Evolutionary conservation across 805 yeast species (phyloP).

Genomic region (Kurtzmaniella cleridarum): DNA sequence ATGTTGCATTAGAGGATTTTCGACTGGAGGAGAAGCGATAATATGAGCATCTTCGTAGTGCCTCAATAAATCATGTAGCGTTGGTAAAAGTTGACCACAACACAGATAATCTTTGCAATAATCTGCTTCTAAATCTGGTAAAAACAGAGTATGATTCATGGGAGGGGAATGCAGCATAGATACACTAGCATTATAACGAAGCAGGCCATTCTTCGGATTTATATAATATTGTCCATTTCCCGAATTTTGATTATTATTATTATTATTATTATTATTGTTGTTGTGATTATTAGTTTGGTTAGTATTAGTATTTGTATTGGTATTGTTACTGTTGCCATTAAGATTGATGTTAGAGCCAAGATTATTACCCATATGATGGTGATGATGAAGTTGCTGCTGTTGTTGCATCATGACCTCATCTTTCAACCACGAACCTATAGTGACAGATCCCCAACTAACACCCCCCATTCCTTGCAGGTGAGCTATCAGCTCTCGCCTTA

Average conservation of each 20-base stretch:
- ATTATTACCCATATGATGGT: slow-evolving; percentile 1
- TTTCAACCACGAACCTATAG: slow-evolving; percentile 92
- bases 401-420: slow-evolving; percentile 74
- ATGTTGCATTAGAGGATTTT: slow-evolving; percentile 25
- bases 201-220: slow-evolving; percentile 6
- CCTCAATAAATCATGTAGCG: slow-evolving; percentile 84
- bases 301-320: slow-evolving; percentile 4
- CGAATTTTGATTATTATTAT: slow-evolving; percentile 4
- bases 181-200: slow-evolving; percentile 17
- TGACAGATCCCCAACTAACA: slow-evolving; percentile 92
- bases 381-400: slow-evolving; percentile 10
- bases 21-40: slow-evolving; percentile 44
- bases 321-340: slow-evolving; percentile 10
- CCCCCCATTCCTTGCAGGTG: slow-evolving; percentile 99
- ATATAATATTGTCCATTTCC: background rate
- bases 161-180: slow-evolving; percentile 53
- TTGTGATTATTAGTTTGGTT: slow-evolving; percentile 22
- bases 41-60: slow-evolving; percentile 98
- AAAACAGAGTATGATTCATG: slow-evolving; percentile 62
- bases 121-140: slow-evolving; percentile 91
- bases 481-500: slow-evolving; percentile 86
- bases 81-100: slow-evolving; percentile 89
- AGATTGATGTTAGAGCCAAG: slow-evolving; percentile 10
- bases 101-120: slow-evolving; percentile 96
- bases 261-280: slow-evolving; percentile 10